A percentile compares a stretch with the other conserved stretches of the same genome.
These are phyloP conservation scores for Exidia glandulosa DNA, from an alignment of 768 basidiomycete species.

Conservation along the genomic window DNA sequence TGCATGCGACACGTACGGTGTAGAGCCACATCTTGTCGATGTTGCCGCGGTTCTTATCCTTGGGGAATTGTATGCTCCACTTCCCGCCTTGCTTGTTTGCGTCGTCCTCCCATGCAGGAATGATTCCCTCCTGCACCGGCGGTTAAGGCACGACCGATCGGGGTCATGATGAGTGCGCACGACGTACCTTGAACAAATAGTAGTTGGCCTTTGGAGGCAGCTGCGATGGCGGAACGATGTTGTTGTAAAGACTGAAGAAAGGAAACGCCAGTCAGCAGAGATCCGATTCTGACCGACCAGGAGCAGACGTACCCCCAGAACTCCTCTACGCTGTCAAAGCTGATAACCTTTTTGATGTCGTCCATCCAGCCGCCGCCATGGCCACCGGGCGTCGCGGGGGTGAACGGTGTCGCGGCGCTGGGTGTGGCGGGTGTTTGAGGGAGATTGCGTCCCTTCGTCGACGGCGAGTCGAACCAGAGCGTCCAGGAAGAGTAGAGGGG, in stretches of 20 bases:
- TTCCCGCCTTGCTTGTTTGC: conserved; percentile 97
- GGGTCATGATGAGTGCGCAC: not conserved
- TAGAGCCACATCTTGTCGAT: conserved; percentile 98
- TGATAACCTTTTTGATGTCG: conserved; percentile 92
- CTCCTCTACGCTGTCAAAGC: conserved; percentile 94
- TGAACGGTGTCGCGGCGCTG: conserved; percentile 30
- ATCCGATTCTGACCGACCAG: not conserved
- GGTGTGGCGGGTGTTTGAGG: conserved; percentile 81
- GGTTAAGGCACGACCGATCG: conserved; percentile 6
- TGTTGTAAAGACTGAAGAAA: conserved; percentile 71
- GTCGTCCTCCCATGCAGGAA: conserved; percentile 95
- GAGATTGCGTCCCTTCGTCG: conserved; percentile 80
- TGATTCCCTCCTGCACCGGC: conserved; percentile 69
- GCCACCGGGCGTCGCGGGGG: conserved; percentile 50
- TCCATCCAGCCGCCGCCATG: conserved; percentile 69
- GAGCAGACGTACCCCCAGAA: conserved; percentile 81
- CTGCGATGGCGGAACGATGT: conserved; percentile 90
- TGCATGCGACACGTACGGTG: conserved; percentile 46
- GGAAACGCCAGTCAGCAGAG: conserved; percentile 6
- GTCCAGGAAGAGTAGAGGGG: conserved; percentile 93
- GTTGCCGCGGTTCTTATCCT: conserved; percentile 75
- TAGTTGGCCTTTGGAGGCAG: conserved; percentile 97
- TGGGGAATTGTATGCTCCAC: conserved; percentile 96
- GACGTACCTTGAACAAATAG: conserved; percentile 88
- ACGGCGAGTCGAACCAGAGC: conserved; percentile 94